A percentile compares a stretch with the other conserved stretches of the same genome.
Evolutionary conservation across 192 early-diverging fungal genomes (phyloP).

Genomic region (Backusella circina): DNA sequence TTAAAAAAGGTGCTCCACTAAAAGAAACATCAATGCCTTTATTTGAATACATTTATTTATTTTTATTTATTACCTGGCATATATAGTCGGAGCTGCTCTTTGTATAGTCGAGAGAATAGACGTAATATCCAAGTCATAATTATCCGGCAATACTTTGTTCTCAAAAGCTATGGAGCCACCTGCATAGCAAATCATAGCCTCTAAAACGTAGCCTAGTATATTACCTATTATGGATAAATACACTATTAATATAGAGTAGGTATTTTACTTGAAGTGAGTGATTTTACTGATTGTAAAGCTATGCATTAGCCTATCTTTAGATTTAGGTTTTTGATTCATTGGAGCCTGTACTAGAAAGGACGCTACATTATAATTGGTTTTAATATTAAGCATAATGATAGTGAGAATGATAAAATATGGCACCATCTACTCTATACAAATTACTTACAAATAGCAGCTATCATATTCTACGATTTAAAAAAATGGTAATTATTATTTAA

Average conservation of each 20-base stretch:
- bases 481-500: background rate
- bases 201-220: slow-evolving; percentile 28
- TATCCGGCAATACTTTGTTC: slow-evolving; percentile 10
- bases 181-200: slow-evolving; percentile 28
- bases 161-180: slow-evolving; percentile 75
- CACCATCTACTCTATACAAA: background rate
- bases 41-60: background rate
- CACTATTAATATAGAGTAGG: background rate
- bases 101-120: slow-evolving; percentile 71
- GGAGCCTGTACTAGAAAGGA: slow-evolving; percentile 21
- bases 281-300: slow-evolving; percentile 38
- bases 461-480: background rate
- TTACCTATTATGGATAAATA: slow-evolving; percentile 19
- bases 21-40: background rate
- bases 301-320: slow-evolving; percentile 30
- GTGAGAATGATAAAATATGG: background rate
- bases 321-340: slow-evolving; percentile 22
- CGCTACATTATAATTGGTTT: slow-evolving; percentile 15
- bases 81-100: slow-evolving; percentile 72
- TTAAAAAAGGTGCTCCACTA: slow-evolving; percentile 31
- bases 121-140: slow-evolving; percentile 38
- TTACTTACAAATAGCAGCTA: slow-evolving; percentile 7
- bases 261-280: background rate
- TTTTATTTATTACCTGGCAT: slow-evolving; percentile 41
- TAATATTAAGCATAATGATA: background rate